Evolutionary conservation across 2,329 filamentous ascomycete species (phyloP), one percentile per base, ranked within the genome.

Genomic region (Fonsecaea nubica): DNA sequence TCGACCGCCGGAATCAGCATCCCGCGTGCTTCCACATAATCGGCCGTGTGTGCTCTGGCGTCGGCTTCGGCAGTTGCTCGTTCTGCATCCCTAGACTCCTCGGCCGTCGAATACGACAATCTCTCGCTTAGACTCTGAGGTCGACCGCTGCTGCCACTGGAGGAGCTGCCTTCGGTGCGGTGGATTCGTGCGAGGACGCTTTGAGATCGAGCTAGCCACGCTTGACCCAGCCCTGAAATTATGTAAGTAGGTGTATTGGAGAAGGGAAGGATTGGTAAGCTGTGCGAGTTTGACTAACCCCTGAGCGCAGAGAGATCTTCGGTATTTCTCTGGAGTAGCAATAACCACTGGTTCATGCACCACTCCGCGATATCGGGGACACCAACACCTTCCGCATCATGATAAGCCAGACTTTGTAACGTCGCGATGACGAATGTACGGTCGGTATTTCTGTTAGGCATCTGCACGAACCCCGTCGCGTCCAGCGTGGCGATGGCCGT

Each of bases 181-280:
- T 84, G 80, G 65, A 86, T 85, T 62, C 78, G 80, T 36, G 81
- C 78, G 25, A 86, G 75, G 38, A 77, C 78, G 64, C 77, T 79
- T 69, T 86, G 84, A n/a, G 84, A 80, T 71, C 81, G 81, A 52
- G 79, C 77, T 1, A 85, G 77, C 84, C 84, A 86, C 53, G 81
- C 80, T 32, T 79, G 76, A 18, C 83, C 84, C 21, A 85, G 76
- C 3, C 83, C 84, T 82, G 53, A 21, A 15, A 38, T 64, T 52
- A 54, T 59, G 38, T 59, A 50, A 62, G 61, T 48, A 53, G 21
- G 35, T 30, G 30, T 36, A 57, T 50, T 10, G 4, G 8, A 12
- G 8, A 50, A 9, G 45, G 45, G 7, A 13, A 53, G 30, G 58
- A 63, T 56, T 62, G 64, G 62, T 59, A 50, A 58, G 55, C 56